These are phyloP conservation scores for Talaromyces amestolkiae DNA, from an alignment of 2,329 filamentous ascomycete species.

Conservation along the genomic window DNA sequence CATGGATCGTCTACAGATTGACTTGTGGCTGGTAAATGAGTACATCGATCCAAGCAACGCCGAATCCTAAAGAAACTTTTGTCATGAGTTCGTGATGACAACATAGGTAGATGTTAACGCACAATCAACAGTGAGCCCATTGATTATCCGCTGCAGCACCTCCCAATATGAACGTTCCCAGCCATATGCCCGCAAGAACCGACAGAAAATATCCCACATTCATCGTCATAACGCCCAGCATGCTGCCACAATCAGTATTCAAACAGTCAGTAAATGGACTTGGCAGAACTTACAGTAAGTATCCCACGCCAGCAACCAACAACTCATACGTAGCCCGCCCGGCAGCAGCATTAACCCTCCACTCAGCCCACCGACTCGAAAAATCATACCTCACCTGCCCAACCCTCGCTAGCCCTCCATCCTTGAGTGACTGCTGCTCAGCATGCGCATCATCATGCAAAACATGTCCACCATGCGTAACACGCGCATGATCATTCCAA, in stretches of 20 bases:
- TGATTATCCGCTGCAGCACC: slow-evolving; percentile 25
- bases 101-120: neutral
- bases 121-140: slow-evolving; percentile 10
- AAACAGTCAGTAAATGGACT: neutral
- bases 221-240: slow-evolving; percentile 88
- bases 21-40: neutral
- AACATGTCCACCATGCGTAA: slow-evolving; percentile 1
- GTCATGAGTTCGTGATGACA: neutral
- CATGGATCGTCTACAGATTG: neutral
- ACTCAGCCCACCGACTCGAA: slow-evolving; percentile 39
- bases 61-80: neutral
- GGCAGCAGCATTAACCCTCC: slow-evolving; percentile 76
- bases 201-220: slow-evolving; percentile 83
- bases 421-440: neutral
- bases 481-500: slow-evolving; percentile 24
- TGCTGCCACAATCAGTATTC: slow-evolving; percentile 52
- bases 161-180: slow-evolving; percentile 78
- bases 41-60: neutral
- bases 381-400: slow-evolving; percentile 21
- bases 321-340: slow-evolving; percentile 68
- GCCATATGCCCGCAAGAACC: slow-evolving; percentile 70
- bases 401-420: neutral
- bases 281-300: slow-evolving; percentile 69
- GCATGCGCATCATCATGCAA: neutral
- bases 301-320: slow-evolving; percentile 72